Base-by-base conservation (phyloP, 306 rosid species). In the Datisca glomerata region DNA sequence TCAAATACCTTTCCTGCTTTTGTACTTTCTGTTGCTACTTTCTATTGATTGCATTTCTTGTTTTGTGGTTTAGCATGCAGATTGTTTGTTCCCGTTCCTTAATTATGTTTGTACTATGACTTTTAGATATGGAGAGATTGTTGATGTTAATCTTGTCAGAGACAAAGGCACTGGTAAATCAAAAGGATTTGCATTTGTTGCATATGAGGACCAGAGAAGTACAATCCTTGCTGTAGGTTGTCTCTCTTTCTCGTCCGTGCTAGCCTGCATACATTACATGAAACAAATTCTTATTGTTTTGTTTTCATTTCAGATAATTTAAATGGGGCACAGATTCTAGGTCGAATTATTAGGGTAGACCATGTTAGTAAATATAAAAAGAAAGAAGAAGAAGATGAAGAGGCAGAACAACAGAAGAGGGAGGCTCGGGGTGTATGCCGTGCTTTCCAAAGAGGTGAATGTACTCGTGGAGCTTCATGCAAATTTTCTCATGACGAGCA, bases 371-470 rank as follows among this genome's bases (percentile, higher is more conserved):
- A 80, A 16, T 89, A 89, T 60, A 89, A 80, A 58, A 89, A 83
- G 84, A 84, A 77, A 55, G 86, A 84, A 43, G 95, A 89, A 50
- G 98, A 84, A 59, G 98, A 89, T 45, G 98, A 89, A 52, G 93
- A 84, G 73, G 55, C 71, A 7, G 79, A 65, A 64, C 69, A 59
- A 60, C 67, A 66, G 79, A 89, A 80, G 64, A 63, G 95, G 61
- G 93, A 89, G 66, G 95, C 64, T 12, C 80, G 93, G 0, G 98
- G 98, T 2, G 93, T 89, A 8, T 89, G 98, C 55, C 89, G 95
- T 29, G 95, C 93, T 39, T 89, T 84, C 22, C 98, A 84, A 59
- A 83, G 63, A 53, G 98, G 98, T 11, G 72, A 89, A 38, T 89
- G 98, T 40, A 89, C 84, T 37, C 93, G 93, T 29, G 98, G 95